phyloP scores from a whole-genome alignment of 331 rosid genomes.

The Quercus phellos region DNA sequence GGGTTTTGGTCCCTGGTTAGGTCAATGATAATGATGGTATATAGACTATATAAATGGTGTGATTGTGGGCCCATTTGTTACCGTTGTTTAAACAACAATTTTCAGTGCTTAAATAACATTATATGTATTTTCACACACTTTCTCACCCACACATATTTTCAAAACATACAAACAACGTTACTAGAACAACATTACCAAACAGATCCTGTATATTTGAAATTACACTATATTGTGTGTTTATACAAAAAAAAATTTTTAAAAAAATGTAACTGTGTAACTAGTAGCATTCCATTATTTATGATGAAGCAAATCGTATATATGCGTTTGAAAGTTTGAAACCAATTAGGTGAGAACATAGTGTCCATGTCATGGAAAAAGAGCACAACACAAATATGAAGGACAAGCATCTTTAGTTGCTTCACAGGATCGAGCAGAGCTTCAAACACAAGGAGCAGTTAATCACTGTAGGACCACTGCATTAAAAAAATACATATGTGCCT shows the following conservation, averaged over 20 bases:
- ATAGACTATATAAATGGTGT: too few species aligned
- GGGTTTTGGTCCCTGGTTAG: too few species aligned
- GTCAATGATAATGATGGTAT: too few species aligned
- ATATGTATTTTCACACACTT: too few species aligned
- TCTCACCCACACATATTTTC: rapidly evolving
- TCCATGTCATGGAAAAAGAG: background rate
- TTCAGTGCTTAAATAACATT: too few species aligned
- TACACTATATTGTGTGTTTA: too few species aligned
- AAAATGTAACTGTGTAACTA: too few species aligned
- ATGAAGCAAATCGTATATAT: background rate
- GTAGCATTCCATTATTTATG: background rate
- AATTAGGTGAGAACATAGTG: background rate
- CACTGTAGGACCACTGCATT: background rate
- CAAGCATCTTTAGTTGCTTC: background rate
- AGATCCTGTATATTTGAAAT: rapidly evolving
- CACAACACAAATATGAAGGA: background rate
- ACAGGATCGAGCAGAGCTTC: background rate
- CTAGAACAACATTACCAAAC: too few species aligned
- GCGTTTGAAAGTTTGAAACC: background rate
- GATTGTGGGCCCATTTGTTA: too few species aligned
- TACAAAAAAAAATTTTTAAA: too few species aligned
- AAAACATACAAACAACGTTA: too few species aligned
- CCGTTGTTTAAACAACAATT: too few species aligned
- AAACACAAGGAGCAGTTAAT: background rate
- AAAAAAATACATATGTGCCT: background rate